Base-by-base conservation (phyloP, 192 early-diverging fungal species). In the Physocladia obscura region DNA sequence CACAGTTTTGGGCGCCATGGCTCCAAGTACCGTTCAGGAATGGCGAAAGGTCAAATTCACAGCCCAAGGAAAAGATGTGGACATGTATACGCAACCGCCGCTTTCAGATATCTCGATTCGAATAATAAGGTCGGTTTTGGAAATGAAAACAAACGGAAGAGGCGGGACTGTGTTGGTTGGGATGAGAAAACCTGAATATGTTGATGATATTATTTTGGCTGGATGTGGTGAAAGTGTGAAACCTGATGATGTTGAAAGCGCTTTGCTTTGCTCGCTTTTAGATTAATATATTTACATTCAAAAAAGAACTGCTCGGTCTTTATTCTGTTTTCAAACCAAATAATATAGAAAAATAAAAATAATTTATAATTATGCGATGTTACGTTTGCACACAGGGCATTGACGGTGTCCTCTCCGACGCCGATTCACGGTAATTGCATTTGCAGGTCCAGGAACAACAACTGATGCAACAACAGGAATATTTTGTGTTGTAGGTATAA, bases 151-250 rank as follows among this genome's bases (percentile, higher is more conserved):
- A 22, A 37, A 36, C 27, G 70, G 59, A 27, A 31, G 51, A 37
- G 70, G 59, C n/a, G 59, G 59, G 27, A 72, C 70, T 3, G 60
- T 72, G 34, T 44, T 72, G 51, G 61, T 72, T 8, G 70, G 70
- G 24, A 61, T 61, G 58, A 5, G 59, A 50, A 49, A 29, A 30
- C 30, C 6, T 6, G 60, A 51, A 32, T 64, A 61, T 35, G 70
- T 61, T n/a, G 49, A 62, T 8, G 70, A 11, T 24, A 34, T 30
- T 30, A 51, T 63, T 5, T 3, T 56, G 32, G 65, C 65, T 5
- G 65, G 65, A 37, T 34, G 27, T 57, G 65, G 65, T 11, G 65
- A 15, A 8, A 49, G n/a, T 44, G 54, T 31, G n/a, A 8, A 29
- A n/a, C n/a, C n/a, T 4, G 65, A 57, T 22, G 65, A 68, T 34